A percentile compares a stretch with the other conserved stretches of the same genome.
Evolutionary conservation across 2,329 filamentous ascomycete species (phyloP).

Genomic region (Xylariaceae sp.): DNA sequence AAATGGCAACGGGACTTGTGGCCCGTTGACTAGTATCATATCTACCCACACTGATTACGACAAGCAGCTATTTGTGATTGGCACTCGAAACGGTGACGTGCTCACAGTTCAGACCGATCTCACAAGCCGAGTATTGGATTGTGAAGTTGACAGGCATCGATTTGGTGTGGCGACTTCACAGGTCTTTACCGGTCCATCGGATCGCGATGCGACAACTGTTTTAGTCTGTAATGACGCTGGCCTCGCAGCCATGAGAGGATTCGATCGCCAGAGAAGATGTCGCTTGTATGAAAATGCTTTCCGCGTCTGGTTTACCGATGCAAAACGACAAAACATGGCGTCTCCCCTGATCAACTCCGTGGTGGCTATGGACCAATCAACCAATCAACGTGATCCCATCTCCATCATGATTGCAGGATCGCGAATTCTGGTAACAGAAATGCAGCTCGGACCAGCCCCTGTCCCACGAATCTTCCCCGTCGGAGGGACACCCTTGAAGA

Average conservation of each 20-base stretch:
- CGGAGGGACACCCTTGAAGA: constrained; percentile 43
- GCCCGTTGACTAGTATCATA: constrained; percentile 46
- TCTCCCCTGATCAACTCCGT: constrained; percentile 48
- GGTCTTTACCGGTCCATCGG: constrained; percentile 24
- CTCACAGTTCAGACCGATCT: constrained; percentile 34
- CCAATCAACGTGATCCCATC: constrained; percentile 37
- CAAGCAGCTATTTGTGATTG: constrained; percentile 37
- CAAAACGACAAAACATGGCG: constrained; percentile 40
- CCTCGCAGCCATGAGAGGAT: constrained; percentile 24
- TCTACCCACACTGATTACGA: constrained; percentile 26
- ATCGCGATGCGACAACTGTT: constrained; percentile 42
- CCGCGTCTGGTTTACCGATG: constrained; percentile 50
- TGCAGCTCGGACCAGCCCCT: constrained; percentile 36
- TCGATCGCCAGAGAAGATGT: constrained; percentile 1
- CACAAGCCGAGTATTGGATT: constrained; percentile 11
- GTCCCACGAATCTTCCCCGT: constrained; percentile 28
- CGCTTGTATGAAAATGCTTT: constrained; percentile 38
- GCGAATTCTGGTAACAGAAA: constrained; percentile 49
- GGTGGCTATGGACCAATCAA: constrained; percentile 39
- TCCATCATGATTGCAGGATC: constrained; percentile 49
- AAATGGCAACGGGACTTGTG: constrained; percentile 12
- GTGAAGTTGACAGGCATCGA: constrained; percentile 15
- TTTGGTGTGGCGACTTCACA: constrained; percentile 29
- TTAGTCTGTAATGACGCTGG: constrained; percentile 36
- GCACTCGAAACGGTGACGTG: constrained; percentile 51